A percentile compares a stretch with the other conserved stretches of the same genome.
Evolutionary conservation across 2,329 filamentous ascomycete genomes (phyloP).

Genomic region (Monosporascus sp.): DNA sequence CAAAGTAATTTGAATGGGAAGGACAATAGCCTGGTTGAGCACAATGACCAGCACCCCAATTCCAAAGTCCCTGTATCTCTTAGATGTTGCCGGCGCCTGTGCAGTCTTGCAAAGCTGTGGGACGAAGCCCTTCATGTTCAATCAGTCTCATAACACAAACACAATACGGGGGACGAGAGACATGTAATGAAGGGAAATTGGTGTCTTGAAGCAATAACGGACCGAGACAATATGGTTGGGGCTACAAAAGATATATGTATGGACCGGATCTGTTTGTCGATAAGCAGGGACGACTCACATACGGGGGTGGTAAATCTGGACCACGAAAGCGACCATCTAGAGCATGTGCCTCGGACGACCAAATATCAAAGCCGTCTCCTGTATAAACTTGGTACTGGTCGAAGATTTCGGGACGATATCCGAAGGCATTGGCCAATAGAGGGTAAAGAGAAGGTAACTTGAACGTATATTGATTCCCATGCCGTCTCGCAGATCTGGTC

Average conservation of each 20-base stretch:
- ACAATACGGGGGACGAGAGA: slow-evolving; percentile 12
- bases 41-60: slow-evolving; percentile 20
- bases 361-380: slow-evolving; percentile 9
- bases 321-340: background rate
- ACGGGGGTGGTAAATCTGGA: slow-evolving; percentile 3
- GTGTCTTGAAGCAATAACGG: slow-evolving; percentile 17
- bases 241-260: slow-evolving; percentile 6
- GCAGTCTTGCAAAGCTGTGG: slow-evolving; percentile 20
- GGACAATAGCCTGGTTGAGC: slow-evolving; percentile 18
- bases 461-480: slow-evolving; percentile 10
- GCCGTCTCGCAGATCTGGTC: slow-evolving; percentile 13
- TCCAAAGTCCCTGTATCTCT: slow-evolving; percentile 20
- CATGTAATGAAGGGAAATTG: slow-evolving; percentile 9
- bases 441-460: slow-evolving; percentile 4
- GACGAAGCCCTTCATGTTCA: slow-evolving; percentile 9
- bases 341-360: slow-evolving; percentile 2
- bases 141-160: slow-evolving; percentile 10
- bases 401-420: background rate
- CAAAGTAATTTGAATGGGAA: slow-evolving; percentile 22
- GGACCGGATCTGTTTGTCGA: slow-evolving; percentile 12
- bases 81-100: slow-evolving; percentile 14
- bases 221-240: slow-evolving; percentile 12
- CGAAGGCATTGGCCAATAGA: slow-evolving; percentile 4
- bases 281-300: slow-evolving; percentile 2
- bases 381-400: slow-evolving; percentile 5